Evolutionary conservation across 2,329 filamentous ascomycete species (phyloP).

Genomic region (Aspergillus bombycis): DNA sequence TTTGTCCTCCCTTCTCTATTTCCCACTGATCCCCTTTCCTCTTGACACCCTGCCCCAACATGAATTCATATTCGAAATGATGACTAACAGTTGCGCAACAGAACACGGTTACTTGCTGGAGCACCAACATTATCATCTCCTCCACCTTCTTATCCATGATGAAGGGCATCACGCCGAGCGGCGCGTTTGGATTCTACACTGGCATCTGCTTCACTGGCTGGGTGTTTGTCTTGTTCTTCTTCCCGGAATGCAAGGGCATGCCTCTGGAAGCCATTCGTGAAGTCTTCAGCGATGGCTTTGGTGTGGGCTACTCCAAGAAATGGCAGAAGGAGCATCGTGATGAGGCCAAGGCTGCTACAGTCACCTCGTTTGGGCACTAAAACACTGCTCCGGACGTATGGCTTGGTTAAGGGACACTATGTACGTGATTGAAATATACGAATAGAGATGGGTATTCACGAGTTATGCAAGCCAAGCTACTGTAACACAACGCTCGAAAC

Average conservation of each 20-base stretch:
- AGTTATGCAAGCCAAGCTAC: background rate
- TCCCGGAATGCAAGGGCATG: constrained; percentile 5
- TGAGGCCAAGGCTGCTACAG: background rate
- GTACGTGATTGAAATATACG: background rate
- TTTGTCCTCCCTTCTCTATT: background rate
- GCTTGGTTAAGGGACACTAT: fast-evolving
- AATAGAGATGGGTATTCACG: background rate
- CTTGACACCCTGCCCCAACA: background rate
- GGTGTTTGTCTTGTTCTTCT: background rate
- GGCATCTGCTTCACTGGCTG: background rate
- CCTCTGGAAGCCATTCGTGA: background rate
- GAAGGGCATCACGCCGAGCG: constrained; percentile 1
- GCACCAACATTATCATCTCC: constrained; percentile 23
- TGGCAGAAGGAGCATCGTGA: background rate
- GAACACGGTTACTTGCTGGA: constrained; percentile 17
- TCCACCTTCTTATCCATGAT: constrained; percentile 14
- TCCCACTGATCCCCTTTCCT: background rate
- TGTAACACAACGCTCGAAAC: background rate
- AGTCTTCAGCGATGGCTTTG: background rate
- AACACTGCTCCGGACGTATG: fast-evolving
- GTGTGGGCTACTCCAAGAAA: background rate
- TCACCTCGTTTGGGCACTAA: background rate
- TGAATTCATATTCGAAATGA: background rate
- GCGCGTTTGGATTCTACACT: background rate
- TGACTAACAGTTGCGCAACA: background rate